phyloP scores from a whole-genome alignment of 805 yeast species.

The Sungouiella blattae region DNA sequence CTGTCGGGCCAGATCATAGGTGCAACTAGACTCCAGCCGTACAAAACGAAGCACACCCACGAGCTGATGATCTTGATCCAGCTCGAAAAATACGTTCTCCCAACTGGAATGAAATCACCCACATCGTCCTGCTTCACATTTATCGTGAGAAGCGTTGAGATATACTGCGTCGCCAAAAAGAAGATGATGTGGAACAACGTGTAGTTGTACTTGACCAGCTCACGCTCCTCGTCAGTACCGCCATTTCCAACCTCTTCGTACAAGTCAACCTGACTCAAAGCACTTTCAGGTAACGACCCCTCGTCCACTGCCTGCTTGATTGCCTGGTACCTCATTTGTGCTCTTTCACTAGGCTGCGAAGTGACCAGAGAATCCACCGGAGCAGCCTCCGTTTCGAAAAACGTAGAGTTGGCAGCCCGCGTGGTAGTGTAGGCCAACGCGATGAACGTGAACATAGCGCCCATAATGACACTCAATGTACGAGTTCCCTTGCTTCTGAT shows the following conservation, averaged over 20 bases:
- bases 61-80: slow-evolving; percentile 93
- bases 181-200: slow-evolving; percentile 86
- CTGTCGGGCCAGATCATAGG: slow-evolving; percentile 90
- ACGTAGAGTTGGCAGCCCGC: slow-evolving; percentile 77
- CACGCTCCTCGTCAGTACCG: slow-evolving; percentile 56
- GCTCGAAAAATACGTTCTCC: slow-evolving; percentile 90
- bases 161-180: slow-evolving; percentile 94
- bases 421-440: slow-evolving; percentile 98
- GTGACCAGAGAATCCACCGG: slow-evolving; percentile 42
- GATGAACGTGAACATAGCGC: slow-evolving; percentile 88
- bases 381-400: slow-evolving; percentile 33
- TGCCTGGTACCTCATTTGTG: slow-evolving; percentile 81
- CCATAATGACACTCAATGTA: slow-evolving; percentile 80
- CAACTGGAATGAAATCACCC: slow-evolving; percentile 94
- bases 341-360: slow-evolving; percentile 43
- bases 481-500: slow-evolving; percentile 87
- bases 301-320: slow-evolving; percentile 92
- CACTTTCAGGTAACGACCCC: slow-evolving; percentile 92
- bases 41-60: slow-evolving; percentile 84
- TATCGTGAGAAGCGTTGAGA: slow-evolving; percentile 87
- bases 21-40: slow-evolving; percentile 88
- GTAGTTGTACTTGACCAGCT: slow-evolving; percentile 75
- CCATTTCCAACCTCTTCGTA: slow-evolving; percentile 28
- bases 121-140: slow-evolving; percentile 80
- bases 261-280: slow-evolving; percentile 70